Percentiles rank a stretch among this genome's conserved stretches.
These are phyloP conservation scores for Boletus rubescentipes DNA, from an alignment of 768 basidiomycete genomes.

Conservation along the genomic window DNA sequence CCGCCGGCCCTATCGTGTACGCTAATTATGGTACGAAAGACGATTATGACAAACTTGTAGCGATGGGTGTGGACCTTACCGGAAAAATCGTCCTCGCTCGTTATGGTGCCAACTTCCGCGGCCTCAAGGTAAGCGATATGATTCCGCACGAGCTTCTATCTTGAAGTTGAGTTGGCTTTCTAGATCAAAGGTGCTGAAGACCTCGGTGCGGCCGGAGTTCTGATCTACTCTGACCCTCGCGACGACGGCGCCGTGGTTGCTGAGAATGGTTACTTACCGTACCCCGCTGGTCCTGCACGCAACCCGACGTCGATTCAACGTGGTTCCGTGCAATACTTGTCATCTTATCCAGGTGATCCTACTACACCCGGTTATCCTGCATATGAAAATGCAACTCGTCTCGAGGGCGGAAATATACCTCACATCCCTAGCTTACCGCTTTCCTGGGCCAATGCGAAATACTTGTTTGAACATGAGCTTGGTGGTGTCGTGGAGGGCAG, in stretches of 20 bases:
- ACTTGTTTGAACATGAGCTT: slow-evolving; percentile 58
- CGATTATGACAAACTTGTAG: slow-evolving; percentile 64
- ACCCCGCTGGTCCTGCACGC: slow-evolving; percentile 81
- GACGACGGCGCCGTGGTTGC: slow-evolving; percentile 81
- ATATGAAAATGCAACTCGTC: slow-evolving; percentile 76
- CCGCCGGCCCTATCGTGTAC: slow-evolving; percentile 67
- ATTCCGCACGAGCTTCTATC: not conserved
- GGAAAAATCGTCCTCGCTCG: slow-evolving; percentile 78
- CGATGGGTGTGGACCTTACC: slow-evolving; percentile 65
- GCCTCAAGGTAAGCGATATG: slow-evolving; percentile 64
- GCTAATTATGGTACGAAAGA: slow-evolving; percentile 78
- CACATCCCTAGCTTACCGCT: slow-evolving; percentile 82
- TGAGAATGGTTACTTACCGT: slow-evolving; percentile 71
- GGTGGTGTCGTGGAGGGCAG: slow-evolving; percentile 38
- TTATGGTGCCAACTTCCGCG: slow-evolving; percentile 78
- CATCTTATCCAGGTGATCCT: slow-evolving; percentile 70
- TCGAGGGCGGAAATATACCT: slow-evolving; percentile 60
- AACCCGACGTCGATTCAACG: slow-evolving; percentile 82
- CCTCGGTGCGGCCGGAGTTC: slow-evolving; percentile 69
- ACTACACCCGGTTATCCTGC: slow-evolving; percentile 87
- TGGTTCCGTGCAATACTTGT: slow-evolving; percentile 75
- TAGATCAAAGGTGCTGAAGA: slow-evolving; percentile 84
- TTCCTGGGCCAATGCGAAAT: slow-evolving; percentile 79
- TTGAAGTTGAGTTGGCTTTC: slow-evolving; percentile 8
- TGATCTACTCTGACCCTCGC: slow-evolving; percentile 85